Evolutionary conservation across 352 stramenopile species (phyloP).

Genomic region (Phytopythium oedochilum): DNA sequence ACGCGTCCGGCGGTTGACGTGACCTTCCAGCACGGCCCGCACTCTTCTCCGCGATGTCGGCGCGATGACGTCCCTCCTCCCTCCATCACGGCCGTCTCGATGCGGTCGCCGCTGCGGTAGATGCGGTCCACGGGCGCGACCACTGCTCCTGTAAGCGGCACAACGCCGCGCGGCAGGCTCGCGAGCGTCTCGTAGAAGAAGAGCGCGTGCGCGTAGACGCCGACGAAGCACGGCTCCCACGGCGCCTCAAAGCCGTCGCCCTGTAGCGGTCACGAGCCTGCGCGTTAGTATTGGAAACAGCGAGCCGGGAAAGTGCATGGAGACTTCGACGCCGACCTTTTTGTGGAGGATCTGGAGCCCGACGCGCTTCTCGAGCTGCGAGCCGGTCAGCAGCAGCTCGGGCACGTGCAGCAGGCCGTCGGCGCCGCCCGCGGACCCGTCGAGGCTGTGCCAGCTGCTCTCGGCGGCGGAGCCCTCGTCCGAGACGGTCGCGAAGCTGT

Average conservation of each 20-base stretch:
- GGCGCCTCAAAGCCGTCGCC: conserved; percentile 61
- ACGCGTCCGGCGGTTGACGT: conserved; percentile 48
- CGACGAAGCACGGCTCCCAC: conserved; percentile 55
- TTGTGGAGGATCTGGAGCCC: conserved; percentile 45
- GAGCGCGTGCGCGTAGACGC: conserved; percentile 51
- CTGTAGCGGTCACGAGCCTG: not conserved
- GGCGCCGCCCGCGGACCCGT: conserved; percentile 12
- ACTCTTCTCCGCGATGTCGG: conserved; percentile 31
- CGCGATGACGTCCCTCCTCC: not conserved
- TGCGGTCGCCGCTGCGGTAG: conserved; percentile 24
- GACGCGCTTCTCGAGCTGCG: conserved; percentile 38
- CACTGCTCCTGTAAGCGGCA: conserved; percentile 42
- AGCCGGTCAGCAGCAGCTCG: conserved; percentile 39
- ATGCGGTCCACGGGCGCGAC: conserved; percentile 59
- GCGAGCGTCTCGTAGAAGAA: conserved; percentile 64
- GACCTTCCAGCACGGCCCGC: conserved; percentile 70
- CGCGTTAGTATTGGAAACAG: too few relatives aligned
- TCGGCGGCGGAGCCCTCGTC: conserved; percentile 5
- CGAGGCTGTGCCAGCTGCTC: conserved; percentile 9
- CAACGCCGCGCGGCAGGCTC: conserved; percentile 40
- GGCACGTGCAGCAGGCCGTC: conserved; percentile 18
- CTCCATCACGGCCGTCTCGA: conserved; percentile 4
- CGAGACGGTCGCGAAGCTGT: conserved; percentile 5
- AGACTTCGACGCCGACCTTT: conserved; percentile 38
- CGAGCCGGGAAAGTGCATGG: too few relatives aligned